Evolutionary conservation across 306 rosid genomes (phyloP).

Genomic region (Cucumis melo): DNA sequence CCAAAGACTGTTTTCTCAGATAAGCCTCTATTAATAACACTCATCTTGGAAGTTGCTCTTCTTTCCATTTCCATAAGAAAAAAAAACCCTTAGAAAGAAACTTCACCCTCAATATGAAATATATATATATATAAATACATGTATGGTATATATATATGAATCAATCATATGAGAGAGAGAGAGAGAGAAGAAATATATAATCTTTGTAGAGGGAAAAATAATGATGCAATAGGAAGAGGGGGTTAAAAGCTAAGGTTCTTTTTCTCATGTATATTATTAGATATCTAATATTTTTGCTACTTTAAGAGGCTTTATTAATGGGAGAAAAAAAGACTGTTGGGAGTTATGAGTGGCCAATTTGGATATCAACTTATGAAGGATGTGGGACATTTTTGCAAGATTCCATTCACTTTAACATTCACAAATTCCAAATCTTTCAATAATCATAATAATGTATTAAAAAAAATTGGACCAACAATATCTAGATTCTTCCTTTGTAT

Average conservation of each 20-base stretch:
- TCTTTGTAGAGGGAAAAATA: not conserved
- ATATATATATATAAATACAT: not conserved
- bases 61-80: not conserved
- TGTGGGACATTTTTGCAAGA: not conserved
- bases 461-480: not conserved
- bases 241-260: not conserved
- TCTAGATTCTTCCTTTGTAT: not conserved
- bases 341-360: not conserved
- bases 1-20: not conserved
- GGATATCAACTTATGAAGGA: not conserved
- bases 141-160: not conserved
- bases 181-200: not conserved
- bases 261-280: not conserved
- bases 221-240: not conserved
- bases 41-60: slow-evolving; percentile 2
- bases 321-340: not conserved
- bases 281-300: not conserved
- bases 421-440: not conserved
- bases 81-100: not conserved
- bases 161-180: not conserved
- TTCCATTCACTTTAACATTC: not conserved
- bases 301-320: not conserved
- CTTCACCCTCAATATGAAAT: not conserved
- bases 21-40: not conserved
- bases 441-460: not conserved